phyloP scores from a whole-genome alignment of 2,329 filamentous ascomycete genomes.

The Trichoderma sp. region DNA sequence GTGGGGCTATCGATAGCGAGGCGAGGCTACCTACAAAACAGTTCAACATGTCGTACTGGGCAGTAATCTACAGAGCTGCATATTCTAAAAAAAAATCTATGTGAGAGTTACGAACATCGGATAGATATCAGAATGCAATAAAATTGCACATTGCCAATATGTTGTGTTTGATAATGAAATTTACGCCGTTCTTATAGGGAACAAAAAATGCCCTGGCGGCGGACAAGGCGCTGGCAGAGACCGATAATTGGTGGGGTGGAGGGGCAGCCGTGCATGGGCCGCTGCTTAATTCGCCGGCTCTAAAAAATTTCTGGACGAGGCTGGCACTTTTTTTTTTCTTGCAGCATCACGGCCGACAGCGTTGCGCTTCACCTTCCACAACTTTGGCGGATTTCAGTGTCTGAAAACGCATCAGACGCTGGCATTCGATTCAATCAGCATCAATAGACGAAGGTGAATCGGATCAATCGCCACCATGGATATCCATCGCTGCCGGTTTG shows the following conservation, averaged over 20 bases:
- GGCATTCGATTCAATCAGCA: neutral
- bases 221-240: neutral
- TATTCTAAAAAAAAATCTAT: neutral
- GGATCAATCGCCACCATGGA: constrained; percentile 61
- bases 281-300: constrained; percentile 32
- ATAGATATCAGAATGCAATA: neutral
- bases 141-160: neutral
- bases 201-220: neutral
- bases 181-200: neutral
- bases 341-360: constrained; percentile 9
- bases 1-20: neutral
- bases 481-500: constrained; percentile 94
- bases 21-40: neutral
- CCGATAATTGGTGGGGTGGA: constrained; percentile 27
- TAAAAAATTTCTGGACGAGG: constrained; percentile 35
- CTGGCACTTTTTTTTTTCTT: constrained; percentile 31
- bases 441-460: constrained; percentile 10
- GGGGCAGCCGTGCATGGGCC: constrained; percentile 35
- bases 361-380: constrained; percentile 17
- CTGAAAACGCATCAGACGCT: neutral
- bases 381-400: constrained; percentile 21
- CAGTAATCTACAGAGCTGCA: neutral
- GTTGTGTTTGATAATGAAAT: neutral
- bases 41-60: neutral
- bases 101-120: neutral